Conservation (phyloP, 2,329 filamentous ascomycete species). For the Alternaria gaisen region DNA sequence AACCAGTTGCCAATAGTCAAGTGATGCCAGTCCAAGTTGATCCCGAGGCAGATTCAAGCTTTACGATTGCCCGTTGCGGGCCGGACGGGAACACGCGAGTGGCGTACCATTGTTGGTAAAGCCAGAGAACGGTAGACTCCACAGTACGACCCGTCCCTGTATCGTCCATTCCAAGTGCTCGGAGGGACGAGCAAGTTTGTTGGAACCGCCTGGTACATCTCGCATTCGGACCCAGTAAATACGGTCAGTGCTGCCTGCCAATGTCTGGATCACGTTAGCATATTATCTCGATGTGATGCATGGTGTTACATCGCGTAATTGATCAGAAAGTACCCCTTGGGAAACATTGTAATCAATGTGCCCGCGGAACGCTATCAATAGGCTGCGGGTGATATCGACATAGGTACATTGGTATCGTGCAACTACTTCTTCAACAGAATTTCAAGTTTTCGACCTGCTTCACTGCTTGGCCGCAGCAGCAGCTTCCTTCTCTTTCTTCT, state of each 20-base stretch:
- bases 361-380: not conserved
- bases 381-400: not conserved
- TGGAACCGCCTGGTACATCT: not conserved
- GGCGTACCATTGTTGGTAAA: not conserved
- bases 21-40: not conserved
- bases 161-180: not conserved
- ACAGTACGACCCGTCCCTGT: not conserved
- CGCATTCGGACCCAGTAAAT: not conserved
- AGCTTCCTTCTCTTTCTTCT: conserved; percentile 48
- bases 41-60: not conserved
- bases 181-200: not conserved
- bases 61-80: not conserved
- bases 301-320: not conserved
- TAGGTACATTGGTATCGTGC: conserved; percentile 14
- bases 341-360: not conserved
- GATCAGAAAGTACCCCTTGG: not conserved
- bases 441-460: not conserved
- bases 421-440: not conserved
- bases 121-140: not conserved
- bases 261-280: conserved; percentile 4
- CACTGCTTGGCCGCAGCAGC: conserved; percentile 38
- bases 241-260: not conserved
- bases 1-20: not conserved
- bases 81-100: not conserved
- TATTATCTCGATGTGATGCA: not conserved